A percentile compares a stretch with the other conserved stretches of the same genome.
phyloP scores from a whole-genome alignment of 2,329 filamentous ascomycete species.

The Furcasterigmium furcatum region DNA sequence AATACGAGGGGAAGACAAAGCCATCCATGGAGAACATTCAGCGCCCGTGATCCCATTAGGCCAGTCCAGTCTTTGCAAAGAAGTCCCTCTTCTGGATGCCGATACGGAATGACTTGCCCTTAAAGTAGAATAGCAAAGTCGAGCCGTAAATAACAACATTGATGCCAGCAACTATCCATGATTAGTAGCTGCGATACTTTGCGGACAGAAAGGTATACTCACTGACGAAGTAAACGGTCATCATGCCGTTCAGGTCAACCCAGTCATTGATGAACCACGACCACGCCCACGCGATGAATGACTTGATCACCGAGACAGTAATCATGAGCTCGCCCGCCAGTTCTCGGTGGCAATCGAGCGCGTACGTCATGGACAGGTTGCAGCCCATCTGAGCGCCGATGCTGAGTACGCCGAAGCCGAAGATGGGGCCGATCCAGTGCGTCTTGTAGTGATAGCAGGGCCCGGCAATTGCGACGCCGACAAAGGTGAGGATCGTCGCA shows the following conservation, averaged over 20 bases:
- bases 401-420: constrained; percentile 14
- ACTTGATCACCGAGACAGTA: constrained; percentile 1
- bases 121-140: neutral
- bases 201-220: neutral
- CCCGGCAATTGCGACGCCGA: constrained; percentile 7
- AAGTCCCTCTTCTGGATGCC: neutral
- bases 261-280: neutral
- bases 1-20: no score
- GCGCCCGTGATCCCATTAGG: no score
- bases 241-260: neutral
- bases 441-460: constrained; percentile 5
- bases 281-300: neutral
- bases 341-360: constrained; percentile 14
- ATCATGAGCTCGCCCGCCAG: constrained; percentile 14
- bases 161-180: neutral
- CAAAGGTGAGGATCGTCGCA: constrained; percentile 11
- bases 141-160: neutral
- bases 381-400: constrained; percentile 14
- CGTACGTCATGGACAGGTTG: constrained; percentile 15
- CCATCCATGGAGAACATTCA: no score
- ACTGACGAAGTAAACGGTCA: neutral
- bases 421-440: constrained; percentile 15
- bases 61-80: neutral
- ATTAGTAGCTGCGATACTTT: neutral
- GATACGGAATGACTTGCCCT: neutral